Evolutionary conservation across 2,329 filamentous ascomycete species (phyloP), one percentile per base, ranked within the genome.

Genomic region (Aspergillus pseudoterreus): DNA sequence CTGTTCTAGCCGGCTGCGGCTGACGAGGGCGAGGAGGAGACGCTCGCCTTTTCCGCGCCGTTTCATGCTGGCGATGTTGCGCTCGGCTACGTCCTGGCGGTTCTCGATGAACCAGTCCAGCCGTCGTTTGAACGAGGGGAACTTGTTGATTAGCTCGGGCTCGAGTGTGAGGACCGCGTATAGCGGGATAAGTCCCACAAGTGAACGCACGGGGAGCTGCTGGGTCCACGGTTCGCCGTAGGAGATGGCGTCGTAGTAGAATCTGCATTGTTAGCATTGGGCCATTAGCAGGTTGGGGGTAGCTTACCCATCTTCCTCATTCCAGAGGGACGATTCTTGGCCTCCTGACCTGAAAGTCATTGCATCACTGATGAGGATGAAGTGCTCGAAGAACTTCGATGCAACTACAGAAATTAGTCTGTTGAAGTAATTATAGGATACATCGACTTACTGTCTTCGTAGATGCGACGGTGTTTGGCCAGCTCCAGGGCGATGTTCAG

Each of bases 321-420:
- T 97, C 92, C 92, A 97, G 6, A 97, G 76, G 32, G 92, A 95
- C 65, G 90, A 84, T 63, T 94, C 88, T 60, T 83, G 67, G 76
- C 85, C 75, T 73, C 86, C 73, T 71, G 79, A 62, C 75, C 90
- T 87, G 80, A 88, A 92, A 0, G 87, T 90, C 92, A 97, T 96
- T 52, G 92, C 94, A 74, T 97, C 94, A 66, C 90, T 95, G 71
- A 97, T 97, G 71, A 96, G 86, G 66, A 97, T 89, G 74, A 97
- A 97, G 67, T 97, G 94, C 75, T 97, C 94, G 64, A 97, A 97
- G 78, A 97, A 97, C 73, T 97, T 97, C 46, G 91, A 95, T 1
- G 92, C 92, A 76, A 97, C 88, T 71, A 36, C 4, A 6, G 15
- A 14, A 4, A 17, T 43, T 30, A 41, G 42, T 52, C 9, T 15